phyloP scores from a whole-genome alignment of 108 stramenopile genomes.

The Schizochytrium sp. region DNA sequence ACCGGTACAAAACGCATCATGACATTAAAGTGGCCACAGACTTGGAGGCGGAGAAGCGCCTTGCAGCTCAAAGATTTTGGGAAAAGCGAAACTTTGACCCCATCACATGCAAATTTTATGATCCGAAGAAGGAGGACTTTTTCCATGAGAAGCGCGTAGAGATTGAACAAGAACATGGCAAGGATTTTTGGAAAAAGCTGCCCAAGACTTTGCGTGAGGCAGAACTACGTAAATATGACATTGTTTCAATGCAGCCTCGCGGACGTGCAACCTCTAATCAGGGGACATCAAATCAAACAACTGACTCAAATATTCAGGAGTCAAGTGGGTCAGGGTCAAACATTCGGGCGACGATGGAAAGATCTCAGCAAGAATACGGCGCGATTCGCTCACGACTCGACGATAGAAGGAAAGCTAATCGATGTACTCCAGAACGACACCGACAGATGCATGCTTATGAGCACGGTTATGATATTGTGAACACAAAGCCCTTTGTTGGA shows the following conservation, averaged over 20 bases:
- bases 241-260: conserved; percentile 28
- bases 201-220: conserved; percentile 27
- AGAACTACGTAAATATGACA: not conserved
- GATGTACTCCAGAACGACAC: conserved; percentile 19
- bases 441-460: not conserved
- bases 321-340: not conserved
- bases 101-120: not conserved
- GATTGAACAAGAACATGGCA: conserved; percentile 10
- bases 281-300: not conserved
- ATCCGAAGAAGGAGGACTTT: not conserved
- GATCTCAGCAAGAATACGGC: conserved; percentile 52
- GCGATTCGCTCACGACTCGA: not conserved
- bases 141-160: not conserved
- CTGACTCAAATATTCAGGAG: not conserved
- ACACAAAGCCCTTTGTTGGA: conserved; percentile 41
- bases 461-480: conserved; percentile 54
- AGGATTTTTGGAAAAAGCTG: not conserved
- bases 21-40: conserved; percentile 45
- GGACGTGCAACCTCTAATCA: not conserved
- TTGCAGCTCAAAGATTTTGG: conserved; percentile 42
- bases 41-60: not conserved
- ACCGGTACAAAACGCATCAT: not conserved
- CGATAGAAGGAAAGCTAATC: not conserved
- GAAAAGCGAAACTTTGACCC: conserved; percentile 46
- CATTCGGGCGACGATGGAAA: not conserved